Evolutionary conservation across 306 rosid genomes (phyloP).

Genomic region (Acmispon strigosus): DNA sequence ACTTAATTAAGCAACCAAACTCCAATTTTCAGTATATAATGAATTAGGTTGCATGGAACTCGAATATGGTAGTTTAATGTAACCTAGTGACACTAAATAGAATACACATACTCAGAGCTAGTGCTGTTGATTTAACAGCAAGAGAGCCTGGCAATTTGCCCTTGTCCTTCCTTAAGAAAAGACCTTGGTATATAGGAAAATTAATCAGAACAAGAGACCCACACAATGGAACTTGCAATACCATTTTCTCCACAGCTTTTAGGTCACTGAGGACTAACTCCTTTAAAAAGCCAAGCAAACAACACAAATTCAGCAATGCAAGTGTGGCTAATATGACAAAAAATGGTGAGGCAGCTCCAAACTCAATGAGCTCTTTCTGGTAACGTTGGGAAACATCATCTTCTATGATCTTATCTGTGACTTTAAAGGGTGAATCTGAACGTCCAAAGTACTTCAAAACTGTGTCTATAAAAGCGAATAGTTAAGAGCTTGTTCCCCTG

Average conservation of each 20-base stretch:
- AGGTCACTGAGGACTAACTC: slow-evolving; percentile 1
- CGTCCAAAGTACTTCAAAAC: slow-evolving; percentile 25
- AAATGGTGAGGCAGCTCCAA: slow-evolving; percentile 57
- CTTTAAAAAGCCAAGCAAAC: slow-evolving; percentile 39
- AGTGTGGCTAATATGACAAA: slow-evolving; percentile 43
- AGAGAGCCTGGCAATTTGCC: slow-evolving; percentile 47
- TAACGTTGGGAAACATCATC: slow-evolving; percentile 45
- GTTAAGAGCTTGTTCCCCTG: slow-evolving; percentile 58
- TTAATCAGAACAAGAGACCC: slow-evolving; percentile 49
- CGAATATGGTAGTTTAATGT: too few relatives aligned
- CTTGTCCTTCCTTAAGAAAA: slow-evolving; percentile 53
- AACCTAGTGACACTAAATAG: too few relatives aligned
- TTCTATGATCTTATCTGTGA: slow-evolving; percentile 52
- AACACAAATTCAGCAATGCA: slow-evolving; percentile 48
- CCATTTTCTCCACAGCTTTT: slow-evolving; percentile 23
- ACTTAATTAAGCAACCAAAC: too few relatives aligned
- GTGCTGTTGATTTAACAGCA: slow-evolving; percentile 18
- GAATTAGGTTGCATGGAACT: too few relatives aligned
- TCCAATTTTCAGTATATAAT: too few relatives aligned
- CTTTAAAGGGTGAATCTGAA: slow-evolving; percentile 30
- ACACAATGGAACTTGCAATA: slow-evolving; percentile 41
- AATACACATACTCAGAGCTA: background rate
- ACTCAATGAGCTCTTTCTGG: slow-evolving; percentile 55
- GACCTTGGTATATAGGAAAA: slow-evolving; percentile 51
- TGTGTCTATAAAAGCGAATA: slow-evolving; percentile 18